Evolutionary conservation across 805 yeast species (phyloP).

Genomic region (Metschnikowia dekortorum): DNA sequence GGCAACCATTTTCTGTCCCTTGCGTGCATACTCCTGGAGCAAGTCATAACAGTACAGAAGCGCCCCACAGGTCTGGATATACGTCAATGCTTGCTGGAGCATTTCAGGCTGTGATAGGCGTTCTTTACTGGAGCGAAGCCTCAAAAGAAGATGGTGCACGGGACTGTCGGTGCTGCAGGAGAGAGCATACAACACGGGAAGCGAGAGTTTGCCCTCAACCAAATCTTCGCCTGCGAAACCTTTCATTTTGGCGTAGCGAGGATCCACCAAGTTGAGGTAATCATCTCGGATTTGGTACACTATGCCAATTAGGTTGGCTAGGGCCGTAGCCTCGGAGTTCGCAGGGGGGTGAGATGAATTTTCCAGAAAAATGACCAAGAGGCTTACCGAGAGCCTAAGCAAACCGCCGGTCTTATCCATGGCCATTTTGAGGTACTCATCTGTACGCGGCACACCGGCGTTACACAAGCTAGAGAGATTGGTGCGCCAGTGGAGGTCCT

Average conservation of each 20-base stretch:
- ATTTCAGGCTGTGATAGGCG: slow-evolving; percentile 7
- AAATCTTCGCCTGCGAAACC: slow-evolving; percentile 72
- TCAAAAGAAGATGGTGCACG: slow-evolving; percentile 22
- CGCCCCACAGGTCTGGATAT: slow-evolving; percentile 23
- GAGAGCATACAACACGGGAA: slow-evolving; percentile 68
- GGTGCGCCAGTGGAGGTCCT: slow-evolving; percentile 88
- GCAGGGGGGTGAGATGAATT: background rate
- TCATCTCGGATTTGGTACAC: slow-evolving; percentile 87
- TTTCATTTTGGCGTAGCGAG: slow-evolving; percentile 57
- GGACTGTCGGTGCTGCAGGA: slow-evolving; percentile 12
- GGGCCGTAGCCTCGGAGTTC: slow-evolving; percentile 33
- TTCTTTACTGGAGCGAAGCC: slow-evolving; percentile 4
- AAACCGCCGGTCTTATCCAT: slow-evolving; percentile 85
- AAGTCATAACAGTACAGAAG: slow-evolving; percentile 22
- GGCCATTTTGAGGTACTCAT: slow-evolving; percentile 72
- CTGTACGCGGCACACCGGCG: slow-evolving; percentile 22
- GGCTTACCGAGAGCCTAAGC: slow-evolving; percentile 65
- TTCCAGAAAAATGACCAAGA: slow-evolving; percentile 42
- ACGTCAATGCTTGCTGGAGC: slow-evolving; percentile 19
- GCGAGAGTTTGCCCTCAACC: slow-evolving; percentile 84
- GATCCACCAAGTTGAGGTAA: slow-evolving; percentile 60
- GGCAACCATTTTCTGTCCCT: slow-evolving; percentile 16
- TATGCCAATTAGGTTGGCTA: slow-evolving; percentile 76
- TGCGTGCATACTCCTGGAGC: slow-evolving; percentile 19
- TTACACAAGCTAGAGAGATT: slow-evolving; percentile 13